phyloP scores from a whole-genome alignment of 2,329 filamentous ascomycete genomes.

The Xylariaceae sp. region DNA sequence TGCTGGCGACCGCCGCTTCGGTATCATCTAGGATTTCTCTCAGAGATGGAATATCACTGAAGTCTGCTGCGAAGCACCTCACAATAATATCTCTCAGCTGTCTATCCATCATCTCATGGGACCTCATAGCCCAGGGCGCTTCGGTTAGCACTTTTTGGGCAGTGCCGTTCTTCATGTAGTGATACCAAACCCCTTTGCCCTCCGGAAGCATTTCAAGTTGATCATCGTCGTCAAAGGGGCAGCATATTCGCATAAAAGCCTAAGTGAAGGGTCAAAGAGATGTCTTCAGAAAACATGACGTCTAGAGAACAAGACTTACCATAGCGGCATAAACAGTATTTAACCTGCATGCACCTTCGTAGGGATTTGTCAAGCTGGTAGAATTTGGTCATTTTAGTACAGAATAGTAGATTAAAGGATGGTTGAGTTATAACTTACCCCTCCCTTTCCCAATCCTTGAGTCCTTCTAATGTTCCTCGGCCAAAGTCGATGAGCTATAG shows the following conservation, averaged over 20 bases:
- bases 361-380: not conserved
- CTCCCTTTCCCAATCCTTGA: not conserved
- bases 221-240: not conserved
- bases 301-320: not conserved
- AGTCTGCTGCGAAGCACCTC: not conserved
- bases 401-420: not conserved
- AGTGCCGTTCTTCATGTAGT: not conserved
- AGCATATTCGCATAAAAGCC: not conserved
- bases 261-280: not conserved
- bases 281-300: not conserved
- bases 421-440: not conserved
- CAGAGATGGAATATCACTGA: not conserved
- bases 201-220: no score
- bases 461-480: not conserved
- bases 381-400: not conserved
- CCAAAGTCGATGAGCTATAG: constrained; percentile 20
- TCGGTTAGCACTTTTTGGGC: no score
- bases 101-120: not conserved
- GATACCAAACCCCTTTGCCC: no score
- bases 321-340: not conserved
- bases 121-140: not conserved
- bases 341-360: not conserved
- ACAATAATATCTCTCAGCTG: constrained; percentile 4
- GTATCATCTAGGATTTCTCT: not conserved
- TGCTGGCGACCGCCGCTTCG: not conserved